Percentiles rank a stretch among this genome's conserved stretches.
These are phyloP conservation scores for Colletotrichum sansevieriae DNA, from an alignment of 2,329 filamentous ascomycete species.

Conservation along the genomic window DNA sequence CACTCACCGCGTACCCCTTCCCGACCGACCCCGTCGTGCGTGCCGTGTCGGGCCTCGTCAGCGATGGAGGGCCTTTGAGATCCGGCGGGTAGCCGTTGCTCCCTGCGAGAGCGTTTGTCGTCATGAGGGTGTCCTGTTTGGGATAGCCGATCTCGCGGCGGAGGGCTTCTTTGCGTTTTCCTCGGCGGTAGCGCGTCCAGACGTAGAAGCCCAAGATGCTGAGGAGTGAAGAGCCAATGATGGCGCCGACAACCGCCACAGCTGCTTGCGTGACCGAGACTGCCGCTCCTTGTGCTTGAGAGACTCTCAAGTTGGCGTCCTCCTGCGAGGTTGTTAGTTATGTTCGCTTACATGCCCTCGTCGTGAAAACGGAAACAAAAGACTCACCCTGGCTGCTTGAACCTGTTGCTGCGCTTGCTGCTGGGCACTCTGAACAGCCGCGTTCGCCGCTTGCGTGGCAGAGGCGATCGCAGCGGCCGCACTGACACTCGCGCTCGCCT, in stretches of 20 bases:
- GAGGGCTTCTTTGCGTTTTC: conserved; percentile 42
- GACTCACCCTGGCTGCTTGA: conserved; percentile 29
- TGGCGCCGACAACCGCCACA: conserved; percentile 56
- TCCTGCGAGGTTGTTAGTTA: conserved; percentile 14
- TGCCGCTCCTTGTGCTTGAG: conserved; percentile 53
- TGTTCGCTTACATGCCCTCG: too few species aligned
- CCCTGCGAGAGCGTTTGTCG: conserved; percentile 30
- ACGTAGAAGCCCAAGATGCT: conserved; percentile 54
- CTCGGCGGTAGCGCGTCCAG: conserved; percentile 48
- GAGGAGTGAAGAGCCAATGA: conserved; percentile 57
- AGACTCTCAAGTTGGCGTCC: conserved; percentile 49
- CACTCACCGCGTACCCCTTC: conserved; percentile 28
- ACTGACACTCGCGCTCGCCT: conserved; percentile 41
- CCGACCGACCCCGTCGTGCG: conserved; percentile 20
- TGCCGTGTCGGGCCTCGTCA: conserved; percentile 40
- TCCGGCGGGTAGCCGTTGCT: conserved; percentile 45
- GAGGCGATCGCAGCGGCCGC: conserved; percentile 47
- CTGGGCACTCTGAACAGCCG: conserved; percentile 42
- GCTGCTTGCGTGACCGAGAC: conserved; percentile 58
- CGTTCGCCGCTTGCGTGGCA: conserved; percentile 45
- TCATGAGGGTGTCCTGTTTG: conserved; percentile 42
- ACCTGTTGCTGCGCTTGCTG: conserved; percentile 36
- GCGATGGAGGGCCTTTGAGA: conserved; percentile 42
- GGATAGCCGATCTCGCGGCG: conserved; percentile 44
- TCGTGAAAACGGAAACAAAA: not conserved